A percentile compares a stretch with the other conserved stretches of the same genome.
phyloP scores from a whole-genome alignment of 129 eudicot genomes.

The Centaurea solstitialis region DNA sequence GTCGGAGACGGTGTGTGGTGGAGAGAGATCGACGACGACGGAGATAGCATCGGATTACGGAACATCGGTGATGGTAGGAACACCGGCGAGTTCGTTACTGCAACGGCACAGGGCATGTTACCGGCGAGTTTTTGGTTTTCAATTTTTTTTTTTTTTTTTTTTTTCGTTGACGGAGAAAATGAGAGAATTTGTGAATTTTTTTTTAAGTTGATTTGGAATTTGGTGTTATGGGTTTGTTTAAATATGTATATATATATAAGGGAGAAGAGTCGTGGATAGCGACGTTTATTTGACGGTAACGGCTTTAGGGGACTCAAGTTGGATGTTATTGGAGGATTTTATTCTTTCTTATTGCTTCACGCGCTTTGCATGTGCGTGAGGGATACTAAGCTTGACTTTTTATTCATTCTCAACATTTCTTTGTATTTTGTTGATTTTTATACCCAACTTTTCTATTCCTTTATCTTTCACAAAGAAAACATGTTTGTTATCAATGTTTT shows the following conservation, averaged over 20 bases:
- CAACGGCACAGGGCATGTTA: conserved; percentile 54
- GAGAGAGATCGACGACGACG: conserved; percentile 23
- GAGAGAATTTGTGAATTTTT: not conserved
- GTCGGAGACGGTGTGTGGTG: conserved; percentile 20
- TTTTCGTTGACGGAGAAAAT: not conserved
- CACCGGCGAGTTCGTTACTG: conserved; percentile 57
- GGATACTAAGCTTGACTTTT: not conserved
- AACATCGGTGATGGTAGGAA: conserved; percentile 62
- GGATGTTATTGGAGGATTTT: conserved; percentile 13
- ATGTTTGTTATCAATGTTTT: too few species aligned
- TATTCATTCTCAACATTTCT: too few species aligned
- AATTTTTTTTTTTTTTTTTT: not conserved
- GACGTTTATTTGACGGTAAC: conserved; percentile 24
- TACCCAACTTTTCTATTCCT: too few species aligned
- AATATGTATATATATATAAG: conserved; percentile 9
- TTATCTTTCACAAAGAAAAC: too few species aligned
- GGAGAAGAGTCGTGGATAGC: conserved; percentile 20
- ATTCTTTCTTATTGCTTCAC: not conserved
- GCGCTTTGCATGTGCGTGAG: conserved; percentile 23
- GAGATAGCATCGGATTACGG: conserved; percentile 40
- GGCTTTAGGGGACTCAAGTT: conserved; percentile 14
- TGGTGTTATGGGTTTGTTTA: conserved; percentile 5
- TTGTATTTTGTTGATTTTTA: too few species aligned
- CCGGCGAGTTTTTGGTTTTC: not conserved
- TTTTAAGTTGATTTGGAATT: not conserved